Percentiles rank a stretch among this genome's conserved stretches.
These are phyloP conservation scores for Aphelidium insulamus DNA, from an alignment of 371 early-diverging fungal genomes.

Conservation along the genomic window DNA sequence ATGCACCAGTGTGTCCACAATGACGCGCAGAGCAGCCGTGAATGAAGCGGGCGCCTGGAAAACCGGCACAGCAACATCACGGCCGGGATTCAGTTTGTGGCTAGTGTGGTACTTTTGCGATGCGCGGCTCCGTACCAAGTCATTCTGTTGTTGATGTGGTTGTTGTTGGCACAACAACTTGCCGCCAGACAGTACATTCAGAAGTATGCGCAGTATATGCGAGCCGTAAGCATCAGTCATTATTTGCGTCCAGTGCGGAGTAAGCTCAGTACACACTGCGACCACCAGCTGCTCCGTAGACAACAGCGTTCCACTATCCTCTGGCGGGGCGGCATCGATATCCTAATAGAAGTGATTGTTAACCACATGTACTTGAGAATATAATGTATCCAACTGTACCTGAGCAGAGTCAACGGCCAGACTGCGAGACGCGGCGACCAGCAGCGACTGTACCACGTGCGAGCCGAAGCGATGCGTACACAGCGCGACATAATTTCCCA, in stretches of 20 bases:
- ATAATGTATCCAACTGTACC: conserved; percentile 22
- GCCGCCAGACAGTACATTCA: conserved; percentile 42
- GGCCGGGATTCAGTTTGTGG: not conserved
- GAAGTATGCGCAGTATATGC: conserved; percentile 39
- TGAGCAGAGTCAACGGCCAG: conserved; percentile 48
- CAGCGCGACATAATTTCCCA: conserved; percentile 37
- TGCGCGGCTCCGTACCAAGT: not conserved
- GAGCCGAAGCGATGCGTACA: conserved; percentile 64
- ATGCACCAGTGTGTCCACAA: conserved; percentile 26
- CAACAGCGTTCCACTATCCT: conserved; percentile 12
- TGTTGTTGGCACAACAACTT: conserved; percentile 39
- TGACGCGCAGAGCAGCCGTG: conserved; percentile 21
- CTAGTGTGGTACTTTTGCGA: too few species aligned
- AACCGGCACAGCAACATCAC: conserved; percentile 7
- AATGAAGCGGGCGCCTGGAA: conserved; percentile 40
- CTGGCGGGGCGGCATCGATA: conserved; percentile 12
- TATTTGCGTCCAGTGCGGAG: conserved; percentile 31
- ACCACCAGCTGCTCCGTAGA: conserved; percentile 38
- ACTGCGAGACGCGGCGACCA: too few species aligned
- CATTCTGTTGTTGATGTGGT: conserved; percentile 28
- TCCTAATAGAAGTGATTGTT: not conserved
- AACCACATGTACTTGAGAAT: not conserved
- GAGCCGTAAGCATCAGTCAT: conserved; percentile 52
- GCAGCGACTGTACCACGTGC: conserved; percentile 56
- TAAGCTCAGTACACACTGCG: conserved; percentile 32